phyloP scores from a whole-genome alignment of 257 asterid genomes.

The Echium plantagineum region DNA sequence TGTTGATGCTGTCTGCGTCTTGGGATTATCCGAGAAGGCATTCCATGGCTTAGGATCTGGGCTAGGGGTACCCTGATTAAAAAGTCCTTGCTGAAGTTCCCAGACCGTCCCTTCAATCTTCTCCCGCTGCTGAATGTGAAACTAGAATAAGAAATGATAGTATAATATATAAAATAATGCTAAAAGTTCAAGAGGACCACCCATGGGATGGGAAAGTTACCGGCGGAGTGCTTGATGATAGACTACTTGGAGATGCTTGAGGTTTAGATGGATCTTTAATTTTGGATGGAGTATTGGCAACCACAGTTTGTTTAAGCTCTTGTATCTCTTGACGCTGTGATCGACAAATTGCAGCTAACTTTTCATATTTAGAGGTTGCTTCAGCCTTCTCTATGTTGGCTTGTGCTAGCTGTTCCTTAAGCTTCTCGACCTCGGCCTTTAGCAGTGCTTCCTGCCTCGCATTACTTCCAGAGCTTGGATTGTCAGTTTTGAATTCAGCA shows the following conservation, averaged over 20 bases:
- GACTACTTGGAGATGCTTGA: slow-evolving; percentile 42
- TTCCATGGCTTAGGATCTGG: slow-evolving; percentile 71
- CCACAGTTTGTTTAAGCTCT: slow-evolving; percentile 66
- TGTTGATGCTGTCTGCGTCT: slow-evolving; percentile 24
- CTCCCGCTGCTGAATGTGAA: slow-evolving; percentile 29
- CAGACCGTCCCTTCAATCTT: slow-evolving; percentile 67
- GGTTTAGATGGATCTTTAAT: slow-evolving; percentile 34
- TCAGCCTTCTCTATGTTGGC: slow-evolving; percentile 68
- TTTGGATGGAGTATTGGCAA: slow-evolving; percentile 62
- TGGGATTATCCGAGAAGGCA: slow-evolving; percentile 61
- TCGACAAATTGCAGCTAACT: slow-evolving; percentile 82
- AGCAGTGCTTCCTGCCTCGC: slow-evolving; percentile 35
- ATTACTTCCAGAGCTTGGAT: slow-evolving; percentile 36
- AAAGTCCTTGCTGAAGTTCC: slow-evolving; percentile 67
- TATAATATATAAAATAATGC: not conserved
- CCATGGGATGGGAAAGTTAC: slow-evolving; percentile 21
- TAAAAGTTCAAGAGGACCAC: not conserved
- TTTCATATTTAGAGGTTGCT: slow-evolving; percentile 70
- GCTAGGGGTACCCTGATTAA: slow-evolving; percentile 39
- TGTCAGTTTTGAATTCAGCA: slow-evolving; percentile 45
- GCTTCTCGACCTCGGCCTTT: slow-evolving; percentile 69
- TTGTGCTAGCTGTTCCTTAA: slow-evolving; percentile 63
- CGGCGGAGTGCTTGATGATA: slow-evolving; percentile 28
- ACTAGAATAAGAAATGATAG: slow-evolving; percentile 3
- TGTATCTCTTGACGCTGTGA: slow-evolving; percentile 92